phyloP scores from a whole-genome alignment of 2,329 filamentous ascomycete species.

The Aspergillus proliferans region DNA sequence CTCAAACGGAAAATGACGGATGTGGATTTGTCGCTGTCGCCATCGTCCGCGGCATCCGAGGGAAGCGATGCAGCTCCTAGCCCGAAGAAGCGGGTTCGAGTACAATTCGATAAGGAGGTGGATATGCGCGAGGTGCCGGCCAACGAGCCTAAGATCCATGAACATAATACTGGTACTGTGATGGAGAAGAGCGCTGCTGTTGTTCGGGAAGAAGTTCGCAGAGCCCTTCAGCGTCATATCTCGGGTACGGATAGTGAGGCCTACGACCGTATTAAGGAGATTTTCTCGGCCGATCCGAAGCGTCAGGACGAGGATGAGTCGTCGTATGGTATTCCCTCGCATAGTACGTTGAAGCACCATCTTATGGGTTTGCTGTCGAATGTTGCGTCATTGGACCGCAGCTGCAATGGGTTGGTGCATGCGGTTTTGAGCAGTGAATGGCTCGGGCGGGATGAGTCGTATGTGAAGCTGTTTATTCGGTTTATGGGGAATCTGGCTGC shows the following conservation, averaged over 20 bases:
- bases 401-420: slow-evolving; percentile 53
- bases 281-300: slow-evolving; percentile 46
- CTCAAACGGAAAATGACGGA: slow-evolving; percentile 35
- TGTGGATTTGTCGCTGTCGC: slow-evolving; percentile 27
- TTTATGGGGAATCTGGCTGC: slow-evolving; percentile 64
- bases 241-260: slow-evolving; percentile 48
- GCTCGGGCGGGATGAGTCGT: slow-evolving; percentile 56
- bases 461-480: slow-evolving; percentile 51
- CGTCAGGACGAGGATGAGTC: slow-evolving; percentile 28
- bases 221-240: slow-evolving; percentile 50
- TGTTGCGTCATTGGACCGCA: slow-evolving; percentile 49
- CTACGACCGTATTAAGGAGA: slow-evolving; percentile 51
- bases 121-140: slow-evolving; percentile 21
- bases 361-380: slow-evolving; percentile 54
- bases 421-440: slow-evolving; percentile 55
- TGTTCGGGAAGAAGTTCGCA: slow-evolving; percentile 56
- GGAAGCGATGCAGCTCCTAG: slow-evolving; percentile 19
- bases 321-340: slow-evolving; percentile 44
- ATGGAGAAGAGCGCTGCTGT: slow-evolving; percentile 51
- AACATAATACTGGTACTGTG: background rate
- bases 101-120: slow-evolving; percentile 38
- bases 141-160: slow-evolving; percentile 16
- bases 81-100: slow-evolving; percentile 37
- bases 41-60: slow-evolving; percentile 26
- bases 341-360: slow-evolving; percentile 51